These are phyloP conservation scores for Tripterygium wilfordii DNA, from an alignment of 177 flowering plant species.

Conservation along the genomic window DNA sequence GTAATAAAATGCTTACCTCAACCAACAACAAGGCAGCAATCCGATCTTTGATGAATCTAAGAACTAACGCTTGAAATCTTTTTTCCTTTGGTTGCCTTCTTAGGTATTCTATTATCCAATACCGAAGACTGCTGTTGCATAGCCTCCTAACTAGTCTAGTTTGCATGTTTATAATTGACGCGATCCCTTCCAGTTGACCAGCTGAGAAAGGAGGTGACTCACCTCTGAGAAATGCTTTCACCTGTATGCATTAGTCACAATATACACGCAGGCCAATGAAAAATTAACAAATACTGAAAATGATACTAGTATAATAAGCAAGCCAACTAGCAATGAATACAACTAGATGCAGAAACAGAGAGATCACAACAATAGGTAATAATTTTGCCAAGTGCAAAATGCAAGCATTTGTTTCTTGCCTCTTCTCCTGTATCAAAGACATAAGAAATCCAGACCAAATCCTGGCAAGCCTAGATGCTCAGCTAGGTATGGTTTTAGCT, in stretches of 20 bases:
- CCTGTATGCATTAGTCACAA: constrained; percentile 34
- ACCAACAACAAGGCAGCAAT: constrained; percentile 62
- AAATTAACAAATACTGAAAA: too few relatives aligned
- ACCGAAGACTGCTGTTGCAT: constrained; percentile 58
- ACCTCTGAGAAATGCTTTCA: constrained; percentile 81
- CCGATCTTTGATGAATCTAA: constrained; percentile 84
- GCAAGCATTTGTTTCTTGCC: too few relatives aligned
- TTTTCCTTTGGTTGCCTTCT: constrained; percentile 77
- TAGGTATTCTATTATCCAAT: constrained; percentile 84
- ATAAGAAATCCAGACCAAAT: too few relatives aligned
- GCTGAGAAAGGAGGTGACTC: constrained; percentile 73
- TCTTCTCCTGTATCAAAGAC: too few relatives aligned
- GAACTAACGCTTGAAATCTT: constrained; percentile 69
- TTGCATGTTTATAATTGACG: constrained; percentile 55
- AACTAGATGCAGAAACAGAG: too few relatives aligned
- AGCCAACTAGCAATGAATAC: too few relatives aligned
- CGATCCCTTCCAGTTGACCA: constrained; percentile 85
- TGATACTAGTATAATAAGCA: too few relatives aligned
- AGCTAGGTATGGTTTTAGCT: too few relatives aligned
- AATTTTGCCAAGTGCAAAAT: too few relatives aligned
- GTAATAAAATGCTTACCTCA: constrained; percentile 47
- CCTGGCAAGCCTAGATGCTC: too few relatives aligned
- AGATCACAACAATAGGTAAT: too few relatives aligned
- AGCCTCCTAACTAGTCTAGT: constrained; percentile 53
- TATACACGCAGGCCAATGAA: not conserved